phyloP scores from a whole-genome alignment of 352 stramenopile genomes.

The Thalassiosira livingstoniorum region DNA sequence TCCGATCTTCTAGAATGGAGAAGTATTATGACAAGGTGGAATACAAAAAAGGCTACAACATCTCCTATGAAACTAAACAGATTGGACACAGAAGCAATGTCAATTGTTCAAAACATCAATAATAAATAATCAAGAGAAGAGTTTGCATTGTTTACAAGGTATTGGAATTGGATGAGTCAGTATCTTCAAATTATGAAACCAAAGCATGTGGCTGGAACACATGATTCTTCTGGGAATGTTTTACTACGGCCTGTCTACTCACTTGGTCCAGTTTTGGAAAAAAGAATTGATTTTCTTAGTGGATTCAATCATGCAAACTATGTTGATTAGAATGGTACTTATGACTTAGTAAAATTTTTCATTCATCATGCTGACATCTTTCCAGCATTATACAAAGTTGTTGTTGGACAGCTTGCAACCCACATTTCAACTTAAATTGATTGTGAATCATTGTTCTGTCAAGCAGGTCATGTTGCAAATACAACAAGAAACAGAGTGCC shows the following conservation, averaged over 20 bases:
- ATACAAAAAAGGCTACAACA: no score
- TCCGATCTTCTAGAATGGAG: not conserved
- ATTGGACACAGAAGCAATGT: not conserved
- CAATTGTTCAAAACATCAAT: no score
- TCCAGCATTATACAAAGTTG: conserved; percentile 2
- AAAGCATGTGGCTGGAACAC: not conserved
- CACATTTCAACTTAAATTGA: conserved; percentile 37
- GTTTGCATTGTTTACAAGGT: no score
- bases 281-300: not conserved
- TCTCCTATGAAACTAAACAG: not conserved
- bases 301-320: conserved; percentile 18
- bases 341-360: conserved; percentile 26
- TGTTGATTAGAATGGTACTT: conserved; percentile 26
- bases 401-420: conserved; percentile 9
- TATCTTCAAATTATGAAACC: not conserved
- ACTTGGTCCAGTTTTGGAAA: not conserved
- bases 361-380: conserved; percentile 11
- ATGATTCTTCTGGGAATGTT: not conserved
- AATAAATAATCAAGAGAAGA: no score
- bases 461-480: conserved; percentile 9
- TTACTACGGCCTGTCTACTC: not conserved
- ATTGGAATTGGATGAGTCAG: no score
- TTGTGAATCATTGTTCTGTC: conserved; percentile 38
- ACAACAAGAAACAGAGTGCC: not conserved
- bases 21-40: not conserved